These are phyloP conservation scores for Scedosporium apiospermum DNA, from an alignment of 2,329 filamentous ascomycete genomes.

Conservation along the genomic window DNA sequence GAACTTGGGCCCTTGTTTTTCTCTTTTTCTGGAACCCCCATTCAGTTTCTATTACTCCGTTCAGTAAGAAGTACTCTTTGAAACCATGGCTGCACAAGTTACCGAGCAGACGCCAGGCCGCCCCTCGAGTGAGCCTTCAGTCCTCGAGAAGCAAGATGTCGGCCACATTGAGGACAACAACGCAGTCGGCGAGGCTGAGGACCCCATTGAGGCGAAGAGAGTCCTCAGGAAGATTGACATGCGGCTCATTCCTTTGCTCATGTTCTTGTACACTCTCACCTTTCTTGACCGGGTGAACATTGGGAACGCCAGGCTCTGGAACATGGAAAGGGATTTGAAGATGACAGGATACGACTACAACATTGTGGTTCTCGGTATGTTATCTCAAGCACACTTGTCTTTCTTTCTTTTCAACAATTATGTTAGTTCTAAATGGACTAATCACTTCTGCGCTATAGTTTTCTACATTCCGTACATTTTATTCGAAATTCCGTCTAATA, in stretches of 20 bases:
- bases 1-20: too few relatives aligned
- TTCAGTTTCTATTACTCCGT: background rate
- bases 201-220: slow-evolving; percentile 10
- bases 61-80: background rate
- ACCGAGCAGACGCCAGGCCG: background rate
- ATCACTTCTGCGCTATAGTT: slow-evolving; percentile 8
- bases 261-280: slow-evolving; percentile 17
- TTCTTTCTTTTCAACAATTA: background rate
- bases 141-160: slow-evolving; percentile 1
- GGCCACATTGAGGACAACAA: background rate
- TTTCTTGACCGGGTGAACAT: slow-evolving; percentile 74
- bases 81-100: background rate
- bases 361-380: slow-evolving; percentile 14
- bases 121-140: background rate
- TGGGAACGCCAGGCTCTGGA: slow-evolving; percentile 53
- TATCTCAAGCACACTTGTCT: background rate
- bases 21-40: too few relatives aligned
- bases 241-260: slow-evolving; percentile 15
- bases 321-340: slow-evolving; percentile 20
- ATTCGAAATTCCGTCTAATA: slow-evolving; percentile 19
- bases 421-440: background rate
- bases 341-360: slow-evolving; percentile 20
- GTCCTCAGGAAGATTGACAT: slow-evolving; percentile 15
- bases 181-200: background rate
- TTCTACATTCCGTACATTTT: slow-evolving; percentile 23